phyloP scores from a whole-genome alignment of 1,284 basidiomycete species.

The Ganoderma boninense region DNA sequence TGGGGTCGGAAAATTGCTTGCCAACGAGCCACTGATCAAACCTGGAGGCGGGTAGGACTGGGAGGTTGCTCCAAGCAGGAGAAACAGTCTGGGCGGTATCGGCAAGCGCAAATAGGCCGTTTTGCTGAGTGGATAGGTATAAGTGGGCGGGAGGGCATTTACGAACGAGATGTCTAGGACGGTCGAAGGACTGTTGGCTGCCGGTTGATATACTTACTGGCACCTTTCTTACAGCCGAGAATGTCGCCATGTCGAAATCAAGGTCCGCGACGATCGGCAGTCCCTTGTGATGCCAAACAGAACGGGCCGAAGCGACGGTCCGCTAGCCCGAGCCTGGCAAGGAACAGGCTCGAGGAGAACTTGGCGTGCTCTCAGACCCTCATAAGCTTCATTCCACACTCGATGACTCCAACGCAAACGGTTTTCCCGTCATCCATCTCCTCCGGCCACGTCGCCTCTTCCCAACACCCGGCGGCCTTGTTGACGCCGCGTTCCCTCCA shows the following conservation, averaged over 20 bases:
- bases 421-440: not conserved
- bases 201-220: not conserved
- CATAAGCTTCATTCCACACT: conserved; percentile 9
- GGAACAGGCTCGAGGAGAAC: not conserved
- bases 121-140: not conserved
- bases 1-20: not conserved
- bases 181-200: not conserved
- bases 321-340: not conserved
- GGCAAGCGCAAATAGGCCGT: not conserved
- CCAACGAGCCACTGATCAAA: not conserved
- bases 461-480: conserved; percentile 10
- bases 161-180: not conserved
- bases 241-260: not conserved
- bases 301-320: not conserved
- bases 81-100: not conserved
- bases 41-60: not conserved
- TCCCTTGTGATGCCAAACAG: not conserved
- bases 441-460: conserved; percentile 3
- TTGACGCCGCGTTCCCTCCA: not conserved
- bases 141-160: not conserved
- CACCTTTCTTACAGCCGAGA: not conserved
- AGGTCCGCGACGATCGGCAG: not conserved
- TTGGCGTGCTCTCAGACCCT: not conserved
- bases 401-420: not conserved
- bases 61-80: not conserved